phyloP scores from a whole-genome alignment of 2,329 filamentous ascomycete species.

The Aspergillus brunneoviolaceus region DNA sequence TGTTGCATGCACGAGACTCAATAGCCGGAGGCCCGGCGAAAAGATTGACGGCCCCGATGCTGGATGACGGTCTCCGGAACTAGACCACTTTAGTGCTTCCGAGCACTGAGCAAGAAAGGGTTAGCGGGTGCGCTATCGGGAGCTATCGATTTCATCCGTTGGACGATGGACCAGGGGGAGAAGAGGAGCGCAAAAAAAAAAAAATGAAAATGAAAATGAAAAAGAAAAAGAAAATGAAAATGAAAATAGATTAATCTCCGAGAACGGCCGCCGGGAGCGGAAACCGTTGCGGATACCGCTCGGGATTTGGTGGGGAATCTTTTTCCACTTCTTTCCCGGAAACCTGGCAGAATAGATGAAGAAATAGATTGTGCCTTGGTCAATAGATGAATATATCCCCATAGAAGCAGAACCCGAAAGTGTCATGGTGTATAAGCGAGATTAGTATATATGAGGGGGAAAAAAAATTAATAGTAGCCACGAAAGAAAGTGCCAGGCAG shows the following conservation, averaged over 20 bases:
- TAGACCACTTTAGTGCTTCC: background rate
- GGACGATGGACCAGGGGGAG: background rate
- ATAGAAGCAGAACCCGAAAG: background rate
- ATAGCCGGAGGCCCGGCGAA: too few species aligned
- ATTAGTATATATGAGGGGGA: background rate
- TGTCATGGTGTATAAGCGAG: background rate
- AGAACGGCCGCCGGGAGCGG: background rate
- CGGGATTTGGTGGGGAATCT: too few species aligned
- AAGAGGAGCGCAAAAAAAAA: too few species aligned
- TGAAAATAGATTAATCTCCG: background rate
- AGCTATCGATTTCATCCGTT: background rate
- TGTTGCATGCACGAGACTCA: too few species aligned
- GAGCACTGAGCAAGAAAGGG: background rate
- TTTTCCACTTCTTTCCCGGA: background rate
- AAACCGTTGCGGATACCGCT: too few species aligned
- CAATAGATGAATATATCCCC: background rate
- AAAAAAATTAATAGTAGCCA: background rate
- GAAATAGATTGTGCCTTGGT: background rate
- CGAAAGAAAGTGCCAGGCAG: background rate
- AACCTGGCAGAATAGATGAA: background rate
- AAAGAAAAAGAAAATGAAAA: background rate
- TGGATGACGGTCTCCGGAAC: background rate
- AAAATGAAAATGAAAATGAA: too few species aligned
- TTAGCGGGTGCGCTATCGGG: background rate
- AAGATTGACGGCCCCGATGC: too few species aligned